These are phyloP conservation scores for Macrophomina tecta DNA, from an alignment of 2,329 filamentous ascomycete species.

Conservation along the genomic window DNA sequence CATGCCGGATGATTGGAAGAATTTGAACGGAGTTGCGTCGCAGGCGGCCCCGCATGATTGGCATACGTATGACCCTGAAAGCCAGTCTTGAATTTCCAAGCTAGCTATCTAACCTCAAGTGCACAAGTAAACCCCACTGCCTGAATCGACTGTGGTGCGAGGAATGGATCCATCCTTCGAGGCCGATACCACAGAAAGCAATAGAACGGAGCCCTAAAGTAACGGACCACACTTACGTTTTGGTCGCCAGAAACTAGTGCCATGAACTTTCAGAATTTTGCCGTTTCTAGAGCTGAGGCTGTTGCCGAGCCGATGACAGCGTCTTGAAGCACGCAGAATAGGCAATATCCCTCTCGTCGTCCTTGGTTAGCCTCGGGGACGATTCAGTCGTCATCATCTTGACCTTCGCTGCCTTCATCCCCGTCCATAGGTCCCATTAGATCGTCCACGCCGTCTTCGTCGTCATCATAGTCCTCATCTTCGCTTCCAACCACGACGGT, in stretches of 20 bases:
- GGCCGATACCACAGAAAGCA: not conserved
- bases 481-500: conserved; percentile 3
- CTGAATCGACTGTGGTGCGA: not conserved
- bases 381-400: not conserved
- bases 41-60: too few species aligned
- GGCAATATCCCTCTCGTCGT: not conserved
- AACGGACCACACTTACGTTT: not conserved
- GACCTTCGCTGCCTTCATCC: not conserved
- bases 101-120: not conserved
- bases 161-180: not conserved
- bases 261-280: not conserved
- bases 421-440: conserved; percentile 19
- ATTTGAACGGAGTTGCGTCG: too few species aligned
- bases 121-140: not conserved
- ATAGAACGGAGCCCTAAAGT: too few species aligned
- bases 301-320: not conserved
- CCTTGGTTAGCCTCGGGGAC: too few species aligned
- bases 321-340: not conserved
- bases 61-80: too few species aligned
- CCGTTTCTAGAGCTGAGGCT: not conserved
- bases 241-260: not conserved
- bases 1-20: too few species aligned
- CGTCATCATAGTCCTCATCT: conserved; percentile 16
- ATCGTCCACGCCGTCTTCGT: conserved; percentile 24
- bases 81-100: not conserved